Conservation (phyloP, 129 eudicot genomes). For the Flaveria bidentis region DNA sequence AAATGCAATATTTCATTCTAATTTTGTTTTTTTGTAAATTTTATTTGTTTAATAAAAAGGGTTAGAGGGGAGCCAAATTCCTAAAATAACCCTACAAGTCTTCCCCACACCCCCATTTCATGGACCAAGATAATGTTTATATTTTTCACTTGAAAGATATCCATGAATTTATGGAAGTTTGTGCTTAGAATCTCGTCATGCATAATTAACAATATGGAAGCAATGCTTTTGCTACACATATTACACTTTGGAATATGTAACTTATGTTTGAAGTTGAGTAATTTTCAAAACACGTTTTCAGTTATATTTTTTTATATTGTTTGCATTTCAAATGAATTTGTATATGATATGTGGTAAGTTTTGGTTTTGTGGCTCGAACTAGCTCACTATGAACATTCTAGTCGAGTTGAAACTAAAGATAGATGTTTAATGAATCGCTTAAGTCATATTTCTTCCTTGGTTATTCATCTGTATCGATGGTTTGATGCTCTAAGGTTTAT, state of each 20-base stretch:
- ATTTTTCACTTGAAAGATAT: slow-evolving; percentile 32
- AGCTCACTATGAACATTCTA: neutral
- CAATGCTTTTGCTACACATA: slow-evolving; percentile 13
- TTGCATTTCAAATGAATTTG: neutral
- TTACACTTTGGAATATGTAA: slow-evolving; percentile 1
- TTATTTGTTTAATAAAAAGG: slow-evolving; percentile 14
- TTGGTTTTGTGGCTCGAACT: neutral
- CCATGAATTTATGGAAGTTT: slow-evolving; percentile 39
- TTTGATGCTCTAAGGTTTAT: no score
- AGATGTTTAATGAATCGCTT: no score
- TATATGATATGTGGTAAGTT: neutral
- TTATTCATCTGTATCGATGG: no score
- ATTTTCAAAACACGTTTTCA: neutral
- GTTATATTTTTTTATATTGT: neutral
- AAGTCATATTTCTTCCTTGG: no score
- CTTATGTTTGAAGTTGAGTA: slow-evolving; percentile 16
- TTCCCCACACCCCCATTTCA: slow-evolving; percentile 41
- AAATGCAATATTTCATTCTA: neutral
- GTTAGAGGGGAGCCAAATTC: slow-evolving; percentile 6
- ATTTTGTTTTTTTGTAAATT: slow-evolving; percentile 21
- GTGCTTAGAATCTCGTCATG: slow-evolving; percentile 38
- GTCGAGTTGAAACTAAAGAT: neutral
- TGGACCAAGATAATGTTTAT: slow-evolving; percentile 41
- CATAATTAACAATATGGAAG: slow-evolving; percentile 12
- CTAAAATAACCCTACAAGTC: slow-evolving; percentile 34